Evolutionary conservation across 2,329 filamentous ascomycete species (phyloP).

Genomic region (Pyrenophora seminiperda): DNA sequence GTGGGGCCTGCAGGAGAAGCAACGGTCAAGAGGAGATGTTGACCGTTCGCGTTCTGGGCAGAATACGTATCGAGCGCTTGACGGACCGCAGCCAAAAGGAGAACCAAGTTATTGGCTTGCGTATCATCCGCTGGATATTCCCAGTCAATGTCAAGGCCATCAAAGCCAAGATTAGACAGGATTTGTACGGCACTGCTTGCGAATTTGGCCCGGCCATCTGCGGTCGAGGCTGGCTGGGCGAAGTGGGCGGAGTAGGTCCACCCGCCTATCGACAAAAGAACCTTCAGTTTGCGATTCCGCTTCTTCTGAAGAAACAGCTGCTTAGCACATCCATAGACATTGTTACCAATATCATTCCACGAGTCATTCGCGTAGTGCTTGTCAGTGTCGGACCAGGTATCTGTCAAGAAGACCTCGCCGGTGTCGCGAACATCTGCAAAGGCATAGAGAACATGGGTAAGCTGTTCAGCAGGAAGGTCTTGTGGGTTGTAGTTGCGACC

Average conservation of each 20-base stretch:
- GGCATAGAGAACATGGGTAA: conserved; percentile 48
- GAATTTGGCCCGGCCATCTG: conserved; percentile 38
- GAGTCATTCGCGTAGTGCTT: conserved; percentile 48
- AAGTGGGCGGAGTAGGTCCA: conserved; percentile 50
- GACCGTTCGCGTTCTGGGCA: conserved; percentile 43
- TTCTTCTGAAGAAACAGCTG: conserved; percentile 47
- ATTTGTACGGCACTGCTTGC: conserved; percentile 42
- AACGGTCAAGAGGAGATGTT: conserved; percentile 54
- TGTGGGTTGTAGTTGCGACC: conserved; percentile 46
- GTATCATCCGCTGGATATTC: conserved; percentile 42
- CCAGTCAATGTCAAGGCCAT: conserved; percentile 48
- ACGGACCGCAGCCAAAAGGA: conserved; percentile 38
- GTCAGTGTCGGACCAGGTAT: conserved; percentile 46
- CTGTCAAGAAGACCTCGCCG: conserved; percentile 47
- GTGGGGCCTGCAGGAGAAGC: conserved; percentile 53
- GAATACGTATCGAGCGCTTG: conserved; percentile 51
- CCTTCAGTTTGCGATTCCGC: conserved; percentile 44
- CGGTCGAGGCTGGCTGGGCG: conserved; percentile 38
- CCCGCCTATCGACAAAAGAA: conserved; percentile 47
- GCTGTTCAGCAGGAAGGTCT: conserved; percentile 38
- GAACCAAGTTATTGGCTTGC: conserved; percentile 43
- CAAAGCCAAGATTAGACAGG: conserved; percentile 44
- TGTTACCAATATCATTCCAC: conserved; percentile 48
- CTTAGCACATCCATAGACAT: conserved; percentile 47
- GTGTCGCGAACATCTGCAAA: conserved; percentile 48